Conservation (phyloP, 805 yeast species). For the Metschnikowia lachancei region DNA sequence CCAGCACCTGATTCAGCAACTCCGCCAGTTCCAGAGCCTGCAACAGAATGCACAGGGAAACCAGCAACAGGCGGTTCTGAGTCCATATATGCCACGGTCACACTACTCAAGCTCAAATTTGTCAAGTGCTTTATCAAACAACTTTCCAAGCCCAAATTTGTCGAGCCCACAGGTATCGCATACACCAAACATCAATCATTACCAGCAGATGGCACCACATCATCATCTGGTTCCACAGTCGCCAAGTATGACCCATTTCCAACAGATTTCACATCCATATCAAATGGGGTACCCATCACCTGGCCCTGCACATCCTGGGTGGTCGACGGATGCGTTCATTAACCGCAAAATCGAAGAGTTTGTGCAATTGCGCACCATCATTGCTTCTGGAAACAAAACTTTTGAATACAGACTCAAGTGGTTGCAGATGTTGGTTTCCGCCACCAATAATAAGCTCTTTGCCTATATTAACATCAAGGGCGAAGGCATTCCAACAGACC, state of each 20-base stretch:
- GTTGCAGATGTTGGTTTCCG: conserved; percentile 41
- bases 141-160: too few relatives aligned
- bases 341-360: conserved; percentile 35
- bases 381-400: conserved; percentile 43
- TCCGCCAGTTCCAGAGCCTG: too few relatives aligned
- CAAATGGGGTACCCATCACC: conserved; percentile 14
- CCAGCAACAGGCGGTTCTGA: too few relatives aligned
- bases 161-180: too few relatives aligned
- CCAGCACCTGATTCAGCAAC: conserved; percentile 30
- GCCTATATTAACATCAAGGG: conserved; percentile 45
- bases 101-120: too few relatives aligned
- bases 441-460: conserved; percentile 38
- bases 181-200: too few relatives aligned
- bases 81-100: too few relatives aligned
- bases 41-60: too few relatives aligned
- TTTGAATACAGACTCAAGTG: conserved; percentile 41
- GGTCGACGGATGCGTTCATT: conserved; percentile 25
- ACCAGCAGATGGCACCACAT: too few relatives aligned
- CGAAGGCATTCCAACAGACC: conserved; percentile 32
- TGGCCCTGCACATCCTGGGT: background rate
- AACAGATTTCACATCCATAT: conserved; percentile 32
- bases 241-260: conserved; percentile 31
- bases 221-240: too few relatives aligned
- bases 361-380: conserved; percentile 31
- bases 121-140: too few relatives aligned